phyloP scores from a whole-genome alignment of 345 rosid genomes.

The Diplotaxis tenuifolia region DNA sequence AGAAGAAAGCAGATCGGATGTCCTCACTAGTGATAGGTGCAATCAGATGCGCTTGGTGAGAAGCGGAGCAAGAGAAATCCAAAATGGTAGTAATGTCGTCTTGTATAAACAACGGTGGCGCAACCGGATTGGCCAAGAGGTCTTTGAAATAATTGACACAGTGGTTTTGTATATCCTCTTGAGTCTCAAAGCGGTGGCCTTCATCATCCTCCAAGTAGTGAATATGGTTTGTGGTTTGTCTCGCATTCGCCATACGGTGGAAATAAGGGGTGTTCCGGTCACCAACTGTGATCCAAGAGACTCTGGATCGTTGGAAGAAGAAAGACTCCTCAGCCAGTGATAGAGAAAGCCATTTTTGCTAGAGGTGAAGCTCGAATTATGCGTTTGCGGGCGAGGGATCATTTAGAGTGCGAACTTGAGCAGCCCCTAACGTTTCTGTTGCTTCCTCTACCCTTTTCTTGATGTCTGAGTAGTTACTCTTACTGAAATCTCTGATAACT shows the following conservation, averaged over 20 bases:
- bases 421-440: too few species aligned
- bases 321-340: background rate
- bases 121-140: background rate
- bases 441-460: too few species aligned
- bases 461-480: background rate
- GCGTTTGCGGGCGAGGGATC: background rate
- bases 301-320: background rate
- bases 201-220: too few species aligned
- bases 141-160: background rate
- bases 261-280: background rate
- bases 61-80: background rate
- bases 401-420: too few species aligned
- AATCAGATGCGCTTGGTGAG: background rate
- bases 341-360: background rate
- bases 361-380: background rate
- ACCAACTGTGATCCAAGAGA: background rate
- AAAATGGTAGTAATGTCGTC: background rate
- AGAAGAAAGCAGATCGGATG: too few species aligned
- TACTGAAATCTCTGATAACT: background rate
- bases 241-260: background rate
- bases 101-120: background rate
- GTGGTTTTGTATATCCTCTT: background rate
- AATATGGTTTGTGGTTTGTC: background rate
- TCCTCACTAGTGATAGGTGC: too few species aligned
- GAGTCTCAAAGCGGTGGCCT: too few species aligned